phyloP scores from a whole-genome alignment of 2,329 filamentous ascomycete genomes.

The Fusarium liriodendri region DNA sequence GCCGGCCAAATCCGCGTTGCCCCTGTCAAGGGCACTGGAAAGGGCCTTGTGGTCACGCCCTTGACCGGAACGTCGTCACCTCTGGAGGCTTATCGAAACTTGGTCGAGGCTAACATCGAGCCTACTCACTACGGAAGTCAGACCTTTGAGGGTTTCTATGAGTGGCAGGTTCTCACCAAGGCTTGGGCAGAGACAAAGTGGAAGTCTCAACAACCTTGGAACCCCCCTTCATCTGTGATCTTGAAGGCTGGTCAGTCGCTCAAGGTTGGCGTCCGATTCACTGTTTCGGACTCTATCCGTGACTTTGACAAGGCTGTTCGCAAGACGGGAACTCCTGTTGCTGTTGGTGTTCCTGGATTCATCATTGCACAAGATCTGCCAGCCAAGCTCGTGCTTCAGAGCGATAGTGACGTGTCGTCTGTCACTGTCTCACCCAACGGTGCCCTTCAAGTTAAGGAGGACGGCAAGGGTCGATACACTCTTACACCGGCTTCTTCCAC shows the following conservation, averaged over 20 bases:
- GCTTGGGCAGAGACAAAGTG: slow-evolving; percentile 69
- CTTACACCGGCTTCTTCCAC: slow-evolving; percentile 55
- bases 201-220: slow-evolving; percentile 64
- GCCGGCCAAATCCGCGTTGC: slow-evolving; percentile 67
- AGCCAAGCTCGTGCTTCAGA: slow-evolving; percentile 58
- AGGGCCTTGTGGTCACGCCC: slow-evolving; percentile 66
- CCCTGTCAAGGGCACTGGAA: slow-evolving; percentile 63
- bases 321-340: slow-evolving; percentile 58
- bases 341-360: slow-evolving; percentile 65
- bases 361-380: slow-evolving; percentile 61
- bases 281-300: slow-evolving; percentile 57
- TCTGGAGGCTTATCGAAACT: slow-evolving; percentile 66
- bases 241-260: slow-evolving; percentile 58
- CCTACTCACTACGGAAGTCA: slow-evolving; percentile 61
- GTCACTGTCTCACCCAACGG: slow-evolving; percentile 53
- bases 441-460: slow-evolving; percentile 49
- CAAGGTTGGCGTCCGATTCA: slow-evolving; percentile 64
- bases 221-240: slow-evolving; percentile 59
- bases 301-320: slow-evolving; percentile 60
- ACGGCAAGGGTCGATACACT: slow-evolving; percentile 49
- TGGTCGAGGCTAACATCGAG: slow-evolving; percentile 57
- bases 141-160: slow-evolving; percentile 70
- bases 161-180: slow-evolving; percentile 66
- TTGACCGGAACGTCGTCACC: slow-evolving; percentile 56
- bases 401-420: slow-evolving; percentile 52